Conservation (phyloP, 2,329 filamentous ascomycete genomes). For the Fusarium sp. region DNA sequence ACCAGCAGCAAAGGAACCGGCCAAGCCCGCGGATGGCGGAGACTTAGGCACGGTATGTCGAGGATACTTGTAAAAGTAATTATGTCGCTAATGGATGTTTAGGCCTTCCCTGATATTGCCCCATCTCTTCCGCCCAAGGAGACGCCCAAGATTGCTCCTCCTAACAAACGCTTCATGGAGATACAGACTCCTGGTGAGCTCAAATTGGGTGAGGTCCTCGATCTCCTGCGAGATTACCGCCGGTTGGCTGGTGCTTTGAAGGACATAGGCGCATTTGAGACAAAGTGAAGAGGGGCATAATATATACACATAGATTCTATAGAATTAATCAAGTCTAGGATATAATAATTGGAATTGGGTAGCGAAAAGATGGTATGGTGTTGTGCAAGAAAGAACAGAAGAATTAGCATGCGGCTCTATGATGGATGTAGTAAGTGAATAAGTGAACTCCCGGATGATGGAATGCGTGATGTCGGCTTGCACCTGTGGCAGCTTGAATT, state of each 20-base stretch:
- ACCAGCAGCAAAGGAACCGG: constrained; percentile 59
- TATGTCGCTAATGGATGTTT: constrained; percentile 8
- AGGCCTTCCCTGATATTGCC: constrained; percentile 75
- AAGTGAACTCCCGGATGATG: not conserved
- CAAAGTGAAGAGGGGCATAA: constrained; percentile 49
- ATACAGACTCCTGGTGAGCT: constrained; percentile 79
- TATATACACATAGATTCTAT: constrained; percentile 20
- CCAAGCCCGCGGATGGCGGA: constrained; percentile 64
- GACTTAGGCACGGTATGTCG: constrained; percentile 70
- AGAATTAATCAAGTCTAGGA: constrained; percentile 29
- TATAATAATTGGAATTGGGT: constrained; percentile 5
- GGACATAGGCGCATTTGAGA: constrained; percentile 73
- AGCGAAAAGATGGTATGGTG: not conserved
- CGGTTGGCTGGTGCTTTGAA: constrained; percentile 76
- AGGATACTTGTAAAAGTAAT: not conserved
- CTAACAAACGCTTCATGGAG: constrained; percentile 81
- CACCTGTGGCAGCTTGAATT: constrained; percentile 24
- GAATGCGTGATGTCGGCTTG: constrained; percentile 7
- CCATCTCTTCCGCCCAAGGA: constrained; percentile 69
- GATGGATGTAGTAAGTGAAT: not conserved
- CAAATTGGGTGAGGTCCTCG: constrained; percentile 79
- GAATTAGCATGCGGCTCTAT: not conserved
- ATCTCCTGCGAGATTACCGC: constrained; percentile 81
- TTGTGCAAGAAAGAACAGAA: not conserved
- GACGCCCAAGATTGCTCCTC: constrained; percentile 71